A percentile compares a stretch with the other conserved stretches of the same genome.
Conservation (phyloP, 2,329 filamentous ascomycete genomes). For the Talaromyces verruculosus region DNA sequence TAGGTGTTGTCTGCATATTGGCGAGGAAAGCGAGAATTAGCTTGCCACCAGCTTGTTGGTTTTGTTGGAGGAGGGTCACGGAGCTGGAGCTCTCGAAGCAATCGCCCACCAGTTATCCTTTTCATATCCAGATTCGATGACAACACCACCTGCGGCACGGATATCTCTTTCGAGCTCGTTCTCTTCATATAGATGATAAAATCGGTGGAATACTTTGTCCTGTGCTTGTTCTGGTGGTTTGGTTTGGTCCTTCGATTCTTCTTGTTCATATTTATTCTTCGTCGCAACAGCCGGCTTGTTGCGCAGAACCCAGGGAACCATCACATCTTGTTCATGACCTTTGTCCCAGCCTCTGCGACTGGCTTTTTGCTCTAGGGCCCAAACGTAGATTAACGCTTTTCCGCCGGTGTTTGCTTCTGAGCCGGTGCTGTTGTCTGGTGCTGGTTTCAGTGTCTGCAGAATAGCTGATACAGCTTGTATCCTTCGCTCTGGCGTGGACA, state of each 20-base stretch:
- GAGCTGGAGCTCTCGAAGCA: slow-evolving; percentile 32
- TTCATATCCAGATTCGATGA: slow-evolving; percentile 84
- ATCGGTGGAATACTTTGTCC: slow-evolving; percentile 69
- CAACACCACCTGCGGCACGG: slow-evolving; percentile 67
- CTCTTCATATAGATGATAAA: slow-evolving; percentile 88
- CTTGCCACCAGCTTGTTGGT: background rate
- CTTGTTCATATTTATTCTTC: slow-evolving; percentile 20
- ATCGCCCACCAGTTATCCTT: slow-evolving; percentile 99
- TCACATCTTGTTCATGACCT: slow-evolving; percentile 79
- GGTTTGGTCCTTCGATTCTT: slow-evolving; percentile 25
- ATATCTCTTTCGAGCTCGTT: slow-evolving; percentile 86
- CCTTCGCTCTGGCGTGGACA: slow-evolving; percentile 74
- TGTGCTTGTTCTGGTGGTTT: slow-evolving; percentile 25
- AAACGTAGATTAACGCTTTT: slow-evolving; percentile 80
- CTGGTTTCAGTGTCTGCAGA: slow-evolving; percentile 60
- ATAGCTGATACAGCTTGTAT: slow-evolving; percentile 70
- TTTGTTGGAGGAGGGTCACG: background rate
- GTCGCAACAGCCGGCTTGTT: slow-evolving; percentile 29
- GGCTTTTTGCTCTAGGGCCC: slow-evolving; percentile 87
- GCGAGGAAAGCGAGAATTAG: background rate
- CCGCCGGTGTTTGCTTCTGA: slow-evolving; percentile 47
- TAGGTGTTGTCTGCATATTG: background rate
- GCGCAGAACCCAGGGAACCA: slow-evolving; percentile 90
- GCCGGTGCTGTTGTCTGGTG: background rate
- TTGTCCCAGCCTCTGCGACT: slow-evolving; percentile 89